Base-by-base conservation (phyloP, 176 grass and related monocot genomes). In the Canna indica region DNA sequence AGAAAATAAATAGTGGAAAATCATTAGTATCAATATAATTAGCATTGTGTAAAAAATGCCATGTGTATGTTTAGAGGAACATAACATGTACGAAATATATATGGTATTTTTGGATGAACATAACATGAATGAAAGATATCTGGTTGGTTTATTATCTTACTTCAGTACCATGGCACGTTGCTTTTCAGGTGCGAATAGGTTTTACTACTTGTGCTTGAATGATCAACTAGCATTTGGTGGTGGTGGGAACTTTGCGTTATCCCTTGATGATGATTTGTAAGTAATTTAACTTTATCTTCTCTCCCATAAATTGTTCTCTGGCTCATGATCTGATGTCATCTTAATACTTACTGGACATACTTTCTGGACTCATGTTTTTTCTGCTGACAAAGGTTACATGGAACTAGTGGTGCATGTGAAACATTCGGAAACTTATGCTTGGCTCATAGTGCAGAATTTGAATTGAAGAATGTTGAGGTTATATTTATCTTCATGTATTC, bases 341-440 rank as follows among this genome's bases (percentile, higher is more conserved):
- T n/a, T 7, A 53, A 4, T 22, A 18, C 48, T 53, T n/a, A n/a
- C 20, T 53, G 48, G 7, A 24, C 20, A 53, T 5, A 18, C 20
- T 18, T 25, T 0, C n/a, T 54, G 50, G 17, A 80, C 2, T 79
- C 5, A 72, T 34, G 36, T 18, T 60, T 75, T 62, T 72, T 75
- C 47, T 68, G 35, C 65, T 76, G 32, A 82, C 18, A 84, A n/a
- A 96, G 91, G 72, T 82, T 96, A 72, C 83, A 82, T 62, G 91
- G 91, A 80, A 88, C 66, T 30, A 96, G 88, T 78, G 91, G 91
- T 31, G 78, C 83, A 29, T 86, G 91, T 64, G 83, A 96, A 24
- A 96, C 91, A 68, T 96, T 88, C 74, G 91, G 85, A 67, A 96
- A 86, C 75, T 85, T 82, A 58, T 96, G 91, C 69, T 86, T 96